Evolutionary conservation across 352 stramenopile species (phyloP).

Genomic region (Phytophthora quininea): DNA sequence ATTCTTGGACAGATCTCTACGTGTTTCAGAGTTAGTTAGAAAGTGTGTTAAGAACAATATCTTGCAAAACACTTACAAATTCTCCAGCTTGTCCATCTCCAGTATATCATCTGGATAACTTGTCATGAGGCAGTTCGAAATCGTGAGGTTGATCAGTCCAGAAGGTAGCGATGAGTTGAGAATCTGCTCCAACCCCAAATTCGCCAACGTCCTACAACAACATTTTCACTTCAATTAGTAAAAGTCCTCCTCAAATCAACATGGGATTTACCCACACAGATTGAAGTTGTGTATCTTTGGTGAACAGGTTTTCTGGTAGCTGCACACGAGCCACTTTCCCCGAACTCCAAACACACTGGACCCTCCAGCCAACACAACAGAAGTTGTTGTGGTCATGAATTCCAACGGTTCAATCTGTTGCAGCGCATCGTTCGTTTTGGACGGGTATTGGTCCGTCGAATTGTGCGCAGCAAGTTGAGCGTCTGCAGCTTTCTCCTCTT

Average conservation of each 20-base stretch:
- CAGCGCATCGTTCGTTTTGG: slow-evolving; percentile 46
- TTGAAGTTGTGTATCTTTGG: slow-evolving; percentile 39
- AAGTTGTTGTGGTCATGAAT: slow-evolving; percentile 40
- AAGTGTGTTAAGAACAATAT: no score
- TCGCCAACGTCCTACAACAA: slow-evolving; percentile 45
- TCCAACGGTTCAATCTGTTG: slow-evolving; percentile 42
- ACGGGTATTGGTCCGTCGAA: slow-evolving; percentile 41
- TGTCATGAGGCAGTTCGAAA: slow-evolving; percentile 65
- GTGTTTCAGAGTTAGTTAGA: not conserved
- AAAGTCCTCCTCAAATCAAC: slow-evolving; percentile 1
- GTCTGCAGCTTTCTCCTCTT: slow-evolving; percentile 8
- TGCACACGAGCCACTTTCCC: slow-evolving; percentile 50
- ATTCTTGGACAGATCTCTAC: slow-evolving; percentile 69
- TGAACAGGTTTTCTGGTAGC: slow-evolving; percentile 41
- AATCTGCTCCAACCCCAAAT: slow-evolving; percentile 54
- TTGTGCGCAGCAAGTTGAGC: slow-evolving; percentile 4
- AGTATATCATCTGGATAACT: slow-evolving; percentile 55
- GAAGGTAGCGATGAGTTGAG: slow-evolving; percentile 45
- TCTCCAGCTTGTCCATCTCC: slow-evolving; percentile 49
- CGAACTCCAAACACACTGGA: slow-evolving; percentile 48
- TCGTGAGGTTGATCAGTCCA: slow-evolving; percentile 50
- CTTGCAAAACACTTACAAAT: slow-evolving; percentile 38
- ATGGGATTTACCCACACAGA: slow-evolving; percentile 38
- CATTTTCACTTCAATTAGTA: not conserved
- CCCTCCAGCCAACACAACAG: slow-evolving; percentile 51